Evolutionary conservation across 106 monocot species (phyloP).

Genomic region (Amphibolis antarctica): DNA sequence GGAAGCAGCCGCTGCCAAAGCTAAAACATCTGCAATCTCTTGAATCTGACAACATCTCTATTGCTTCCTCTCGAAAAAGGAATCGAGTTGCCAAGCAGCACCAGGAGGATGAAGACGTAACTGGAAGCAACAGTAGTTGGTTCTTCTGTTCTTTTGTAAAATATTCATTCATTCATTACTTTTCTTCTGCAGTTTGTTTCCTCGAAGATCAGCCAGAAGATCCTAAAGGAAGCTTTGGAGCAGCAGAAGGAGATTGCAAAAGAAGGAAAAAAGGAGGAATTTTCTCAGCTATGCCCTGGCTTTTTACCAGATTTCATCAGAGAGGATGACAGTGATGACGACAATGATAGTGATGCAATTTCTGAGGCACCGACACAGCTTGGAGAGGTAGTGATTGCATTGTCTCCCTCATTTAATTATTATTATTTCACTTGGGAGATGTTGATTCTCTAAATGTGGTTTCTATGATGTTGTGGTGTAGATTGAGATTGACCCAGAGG

Average conservation of each 20-base stretch:
- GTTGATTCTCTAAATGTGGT: conserved; percentile 1
- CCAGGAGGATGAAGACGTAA: conserved; percentile 47
- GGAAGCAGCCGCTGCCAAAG: conserved; percentile 17
- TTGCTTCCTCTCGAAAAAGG: conserved; percentile 32
- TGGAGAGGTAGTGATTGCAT: conserved; percentile 34
- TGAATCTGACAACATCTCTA: conserved; percentile 30
- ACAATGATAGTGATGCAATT: conserved; percentile 51
- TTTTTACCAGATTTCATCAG: neutral
- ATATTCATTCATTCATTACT: neutral
- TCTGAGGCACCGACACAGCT: conserved; percentile 44
- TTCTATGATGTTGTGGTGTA: conserved; percentile 11
- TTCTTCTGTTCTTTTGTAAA: neutral
- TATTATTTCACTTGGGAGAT: no score
- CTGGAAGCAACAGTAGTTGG: neutral
- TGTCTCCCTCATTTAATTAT: neutral
- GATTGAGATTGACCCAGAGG: conserved; percentile 79
- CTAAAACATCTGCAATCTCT: conserved; percentile 32
- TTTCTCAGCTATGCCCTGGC: neutral
- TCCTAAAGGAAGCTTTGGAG: conserved; percentile 51
- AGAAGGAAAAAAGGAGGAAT: conserved; percentile 24
- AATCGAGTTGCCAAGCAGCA: conserved; percentile 44
- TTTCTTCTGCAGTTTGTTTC: conserved; percentile 36
- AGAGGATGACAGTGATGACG: conserved; percentile 33
- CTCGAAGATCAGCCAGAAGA: conserved; percentile 59
- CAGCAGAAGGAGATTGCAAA: conserved; percentile 69